phyloP scores from a whole-genome alignment of 192 early-diverging fungal species.

The Phycomyces nitens region DNA sequence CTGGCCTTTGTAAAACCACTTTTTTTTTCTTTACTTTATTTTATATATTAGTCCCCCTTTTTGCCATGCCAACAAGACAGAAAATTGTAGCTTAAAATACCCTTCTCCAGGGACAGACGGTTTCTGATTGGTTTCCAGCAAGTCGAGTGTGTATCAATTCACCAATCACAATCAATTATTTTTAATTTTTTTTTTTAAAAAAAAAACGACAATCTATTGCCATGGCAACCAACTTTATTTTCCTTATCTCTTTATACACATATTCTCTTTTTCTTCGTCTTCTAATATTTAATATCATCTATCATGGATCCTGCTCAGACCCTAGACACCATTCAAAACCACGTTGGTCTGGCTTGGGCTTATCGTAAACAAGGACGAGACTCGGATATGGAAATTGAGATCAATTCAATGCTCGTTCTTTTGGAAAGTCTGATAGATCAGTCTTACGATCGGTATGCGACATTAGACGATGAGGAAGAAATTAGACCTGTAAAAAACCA shows the following conservation, averaged over 20 bases:
- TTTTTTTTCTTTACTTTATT: too few species aligned
- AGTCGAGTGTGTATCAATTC: too few species aligned
- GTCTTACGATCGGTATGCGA: constrained; percentile 12
- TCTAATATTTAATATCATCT: neutral
- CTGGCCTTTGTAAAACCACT: too few species aligned
- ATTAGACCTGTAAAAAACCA: neutral
- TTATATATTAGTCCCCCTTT: too few species aligned
- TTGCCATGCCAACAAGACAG: too few species aligned
- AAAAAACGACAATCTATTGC: too few species aligned
- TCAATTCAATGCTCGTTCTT: neutral
- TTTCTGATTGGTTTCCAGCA: too few species aligned
- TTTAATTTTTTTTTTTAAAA: too few species aligned
- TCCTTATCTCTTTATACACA: neutral
- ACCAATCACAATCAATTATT: too few species aligned
- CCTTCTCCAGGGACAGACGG: too few species aligned
- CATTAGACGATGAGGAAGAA: neutral
- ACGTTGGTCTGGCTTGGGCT: neutral
- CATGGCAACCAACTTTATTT: too few species aligned
- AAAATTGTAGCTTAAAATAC: too few species aligned
- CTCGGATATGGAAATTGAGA: neutral
- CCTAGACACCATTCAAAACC: constrained; percentile 7
- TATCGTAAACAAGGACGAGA: neutral
- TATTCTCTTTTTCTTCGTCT: constrained; percentile 1
- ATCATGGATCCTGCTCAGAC: neutral
- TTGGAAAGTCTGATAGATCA: neutral